Conservation (phyloP, 1,139 yeast genomes). For the Taphrina pruni region DNA sequence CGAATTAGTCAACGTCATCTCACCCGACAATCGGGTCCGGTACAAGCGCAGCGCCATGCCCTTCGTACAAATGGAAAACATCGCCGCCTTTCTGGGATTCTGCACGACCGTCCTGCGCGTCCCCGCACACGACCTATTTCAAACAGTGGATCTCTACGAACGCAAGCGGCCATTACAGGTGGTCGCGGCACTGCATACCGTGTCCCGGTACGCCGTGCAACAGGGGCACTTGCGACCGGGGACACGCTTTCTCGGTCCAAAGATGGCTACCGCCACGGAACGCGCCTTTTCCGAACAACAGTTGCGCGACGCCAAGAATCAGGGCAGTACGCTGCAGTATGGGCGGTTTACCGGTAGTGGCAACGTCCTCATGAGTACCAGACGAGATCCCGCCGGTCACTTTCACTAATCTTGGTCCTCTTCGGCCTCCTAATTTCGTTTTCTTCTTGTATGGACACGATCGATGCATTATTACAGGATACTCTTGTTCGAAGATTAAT, state of each 20-base stretch:
- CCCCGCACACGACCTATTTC: conserved; percentile 83
- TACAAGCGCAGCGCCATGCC: conserved; percentile 76
- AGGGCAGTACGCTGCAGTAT: conserved; percentile 65
- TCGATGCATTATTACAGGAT: no score
- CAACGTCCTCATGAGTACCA: conserved; percentile 20
- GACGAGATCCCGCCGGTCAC: conserved; percentile 42
- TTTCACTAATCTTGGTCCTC: conserved; percentile 21
- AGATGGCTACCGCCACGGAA: conserved; percentile 50
- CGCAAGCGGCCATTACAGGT: conserved; percentile 78
- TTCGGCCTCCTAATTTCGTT: not conserved
- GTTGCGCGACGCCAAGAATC: conserved; percentile 53
- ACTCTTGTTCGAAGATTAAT: not conserved
- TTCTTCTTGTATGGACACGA: no score
- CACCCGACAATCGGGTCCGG: conserved; percentile 37
- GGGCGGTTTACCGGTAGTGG: conserved; percentile 51
- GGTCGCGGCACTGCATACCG: conserved; percentile 70
- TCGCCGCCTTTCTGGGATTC: conserved; percentile 65
- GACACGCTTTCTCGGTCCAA: conserved; percentile 58
- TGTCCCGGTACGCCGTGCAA: conserved; percentile 67
- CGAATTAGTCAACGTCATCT: conserved; percentile 41
- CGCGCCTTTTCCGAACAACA: conserved; percentile 44
- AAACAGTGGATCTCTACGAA: conserved; percentile 80
- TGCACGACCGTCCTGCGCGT: conserved; percentile 70
- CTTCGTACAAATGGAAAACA: conserved; percentile 87
- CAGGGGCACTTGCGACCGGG: conserved; percentile 55